Evolutionary conservation across 2,329 filamentous ascomycete genomes (phyloP).

Genomic region (Tolypocladium paradoxum): DNA sequence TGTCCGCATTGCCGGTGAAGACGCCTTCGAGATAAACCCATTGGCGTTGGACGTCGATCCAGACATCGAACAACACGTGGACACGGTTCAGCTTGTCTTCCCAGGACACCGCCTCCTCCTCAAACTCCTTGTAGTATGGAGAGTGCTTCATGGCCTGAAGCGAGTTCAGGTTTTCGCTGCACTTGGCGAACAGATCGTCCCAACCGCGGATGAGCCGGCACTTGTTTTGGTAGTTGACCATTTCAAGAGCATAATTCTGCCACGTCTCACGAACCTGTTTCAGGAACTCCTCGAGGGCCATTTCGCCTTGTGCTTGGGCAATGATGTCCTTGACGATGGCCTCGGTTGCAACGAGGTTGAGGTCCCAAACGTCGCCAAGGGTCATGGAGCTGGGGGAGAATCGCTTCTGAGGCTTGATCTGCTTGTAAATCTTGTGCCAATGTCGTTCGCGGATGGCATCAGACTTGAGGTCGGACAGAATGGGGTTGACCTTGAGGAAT

Average conservation of each 20-base stretch:
- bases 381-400: constrained; percentile 94
- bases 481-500: constrained; percentile 79
- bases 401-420: constrained; percentile 80
- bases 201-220: constrained; percentile 94
- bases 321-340: constrained; percentile 86
- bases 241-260: constrained; percentile 88
- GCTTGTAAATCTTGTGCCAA: constrained; percentile 97
- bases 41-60: constrained; percentile 99
- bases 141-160: constrained; percentile 98
- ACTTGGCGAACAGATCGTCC: constrained; percentile 97
- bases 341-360: constrained; percentile 83
- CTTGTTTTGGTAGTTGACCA: constrained; percentile 97
- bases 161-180: constrained; percentile 94
- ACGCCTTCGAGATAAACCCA: constrained; percentile 99
- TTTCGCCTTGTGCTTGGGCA: constrained; percentile 89
- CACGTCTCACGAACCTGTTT: constrained; percentile 94
- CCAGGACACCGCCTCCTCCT: constrained; percentile 93
- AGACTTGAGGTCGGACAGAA: constrained; percentile 85
- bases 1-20: constrained; percentile 96
- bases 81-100: constrained; percentile 97
- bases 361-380: constrained; percentile 96
- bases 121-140: constrained; percentile 98
- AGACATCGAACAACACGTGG: constrained; percentile 95
- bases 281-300: constrained; percentile 95
- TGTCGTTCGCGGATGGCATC: constrained; percentile 94